These are phyloP conservation scores for Cercospora sesami DNA, from an alignment of 2,329 filamentous ascomycete species.

Conservation along the genomic window DNA sequence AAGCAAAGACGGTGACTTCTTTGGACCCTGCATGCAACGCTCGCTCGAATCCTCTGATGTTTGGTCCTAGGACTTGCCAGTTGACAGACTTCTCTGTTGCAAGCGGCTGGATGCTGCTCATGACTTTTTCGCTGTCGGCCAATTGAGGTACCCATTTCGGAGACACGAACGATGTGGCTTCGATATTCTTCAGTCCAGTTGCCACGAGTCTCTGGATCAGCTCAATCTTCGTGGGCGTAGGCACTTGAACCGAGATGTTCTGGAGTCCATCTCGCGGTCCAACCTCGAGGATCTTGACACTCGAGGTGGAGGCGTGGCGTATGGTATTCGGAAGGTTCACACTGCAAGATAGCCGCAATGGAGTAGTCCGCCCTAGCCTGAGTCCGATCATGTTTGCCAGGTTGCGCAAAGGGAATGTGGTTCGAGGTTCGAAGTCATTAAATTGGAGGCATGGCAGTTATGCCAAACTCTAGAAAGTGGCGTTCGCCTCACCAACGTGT, in stretches of 20 bases:
- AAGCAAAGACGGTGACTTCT: not conserved
- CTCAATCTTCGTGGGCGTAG: not conserved
- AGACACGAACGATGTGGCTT: not conserved
- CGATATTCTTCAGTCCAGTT: not conserved
- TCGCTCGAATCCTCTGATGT: not conserved
- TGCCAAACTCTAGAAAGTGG: not conserved
- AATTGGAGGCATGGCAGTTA: not conserved
- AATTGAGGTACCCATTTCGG: not conserved
- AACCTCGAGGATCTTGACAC: not conserved
- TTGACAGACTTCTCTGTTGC: not conserved
- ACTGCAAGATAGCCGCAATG: not conserved
- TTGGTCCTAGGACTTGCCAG: not conserved
- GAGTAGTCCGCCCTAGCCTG: not conserved
- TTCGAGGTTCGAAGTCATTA: no score
- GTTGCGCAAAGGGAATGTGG: not conserved
- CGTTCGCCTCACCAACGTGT: not conserved
- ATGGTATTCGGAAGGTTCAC: not conserved
- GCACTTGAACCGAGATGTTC: not conserved
- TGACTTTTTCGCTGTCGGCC: not conserved
- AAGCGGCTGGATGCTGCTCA: not conserved
- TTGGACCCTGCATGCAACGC: not conserved
- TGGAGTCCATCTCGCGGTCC: not conserved
- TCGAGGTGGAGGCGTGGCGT: not conserved
- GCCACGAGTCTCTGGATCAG: not conserved
- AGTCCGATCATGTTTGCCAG: not conserved